phyloP scores from a whole-genome alignment of 1,284 basidiomycete species.

The Leccinum griseonigrum region DNA sequence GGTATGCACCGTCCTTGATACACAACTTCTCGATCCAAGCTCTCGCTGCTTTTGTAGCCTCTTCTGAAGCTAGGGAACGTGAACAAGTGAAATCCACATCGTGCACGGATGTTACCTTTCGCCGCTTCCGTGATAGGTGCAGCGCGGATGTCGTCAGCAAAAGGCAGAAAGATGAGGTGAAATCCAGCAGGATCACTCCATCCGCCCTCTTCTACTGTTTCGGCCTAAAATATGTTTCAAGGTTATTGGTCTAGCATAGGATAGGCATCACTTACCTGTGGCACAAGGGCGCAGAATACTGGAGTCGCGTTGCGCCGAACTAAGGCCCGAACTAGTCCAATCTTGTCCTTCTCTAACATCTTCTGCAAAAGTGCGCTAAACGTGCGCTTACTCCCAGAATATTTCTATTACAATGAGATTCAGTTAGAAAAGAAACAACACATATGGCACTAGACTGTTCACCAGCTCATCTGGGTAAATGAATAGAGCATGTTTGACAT shows the following conservation, averaged over 20 bases:
- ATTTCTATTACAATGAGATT: slow-evolving; percentile 47
- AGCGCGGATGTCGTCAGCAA: slow-evolving; percentile 89
- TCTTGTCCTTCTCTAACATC: slow-evolving; percentile 79
- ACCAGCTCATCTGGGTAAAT: slow-evolving; percentile 92
- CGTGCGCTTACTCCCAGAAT: slow-evolving; percentile 87
- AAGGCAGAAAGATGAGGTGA: slow-evolving; percentile 89
- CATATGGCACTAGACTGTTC: slow-evolving; percentile 15
- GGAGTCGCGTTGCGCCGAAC: slow-evolving; percentile 76
- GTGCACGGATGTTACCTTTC: slow-evolving; percentile 43
- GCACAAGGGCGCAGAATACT: slow-evolving; percentile 81
- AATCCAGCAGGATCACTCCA: slow-evolving; percentile 88
- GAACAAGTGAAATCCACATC: not conserved
- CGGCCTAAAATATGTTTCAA: slow-evolving; percentile 47
- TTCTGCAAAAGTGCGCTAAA: slow-evolving; percentile 87
- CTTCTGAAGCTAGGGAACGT: slow-evolving; percentile 55
- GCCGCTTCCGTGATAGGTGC: slow-evolving; percentile 59
- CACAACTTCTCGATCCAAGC: slow-evolving; percentile 79
- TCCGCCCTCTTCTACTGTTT: slow-evolving; percentile 69
- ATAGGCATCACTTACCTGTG: slow-evolving; percentile 59
- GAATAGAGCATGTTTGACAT: slow-evolving; percentile 89
- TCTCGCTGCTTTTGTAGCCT: slow-evolving; percentile 66
- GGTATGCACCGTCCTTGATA: slow-evolving; percentile 77
- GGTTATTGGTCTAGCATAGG: not conserved
- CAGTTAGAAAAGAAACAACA: not conserved
- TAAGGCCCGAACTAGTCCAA: slow-evolving; percentile 76